phyloP scores from a whole-genome alignment of 108 stramenopile species.

The Cyclotella distinguenda region DNA sequence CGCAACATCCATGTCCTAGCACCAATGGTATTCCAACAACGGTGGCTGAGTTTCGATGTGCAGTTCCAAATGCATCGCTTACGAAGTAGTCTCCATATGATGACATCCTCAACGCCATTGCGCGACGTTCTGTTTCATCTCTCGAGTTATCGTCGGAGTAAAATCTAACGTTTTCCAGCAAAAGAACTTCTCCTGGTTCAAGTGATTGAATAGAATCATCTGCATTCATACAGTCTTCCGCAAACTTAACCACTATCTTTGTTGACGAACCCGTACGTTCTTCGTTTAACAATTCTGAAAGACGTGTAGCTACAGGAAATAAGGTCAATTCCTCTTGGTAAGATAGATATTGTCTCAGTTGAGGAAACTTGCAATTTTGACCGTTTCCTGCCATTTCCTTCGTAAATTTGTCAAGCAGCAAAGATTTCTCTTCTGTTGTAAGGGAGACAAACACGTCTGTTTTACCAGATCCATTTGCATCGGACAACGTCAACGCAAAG shows the following conservation, averaged over 20 bases:
- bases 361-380: slow-evolving; percentile 37
- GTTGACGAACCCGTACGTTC: neutral
- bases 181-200: slow-evolving; percentile 59
- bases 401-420: slow-evolving; percentile 32
- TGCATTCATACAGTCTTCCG: slow-evolving; percentile 69
- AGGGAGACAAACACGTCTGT: slow-evolving; percentile 43
- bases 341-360: slow-evolving; percentile 45
- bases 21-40: slow-evolving; percentile 58
- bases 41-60: slow-evolving; percentile 87
- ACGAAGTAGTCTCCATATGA: slow-evolving; percentile 79
- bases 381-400: neutral
- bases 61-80: slow-evolving; percentile 99
- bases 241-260: slow-evolving; percentile 61
- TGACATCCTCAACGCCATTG: slow-evolving; percentile 51
- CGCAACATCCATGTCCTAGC: slow-evolving; percentile 50
- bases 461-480: slow-evolving; percentile 25
- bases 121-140: slow-evolving; percentile 20
- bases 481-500: neutral
- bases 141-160: slow-evolving; percentile 80
- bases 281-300: slow-evolving; percentile 75
- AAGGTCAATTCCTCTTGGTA: slow-evolving; percentile 73
- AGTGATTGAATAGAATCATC: slow-evolving; percentile 38
- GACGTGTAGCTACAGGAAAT: slow-evolving; percentile 71
- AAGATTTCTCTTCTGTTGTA: slow-evolving; percentile 24
- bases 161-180: slow-evolving; percentile 97